Percentiles rank a stretch among this genome's conserved stretches.
Evolutionary conservation across 2,329 filamentous ascomycete genomes (phyloP).

Genomic region (Pyricularia sp.): DNA sequence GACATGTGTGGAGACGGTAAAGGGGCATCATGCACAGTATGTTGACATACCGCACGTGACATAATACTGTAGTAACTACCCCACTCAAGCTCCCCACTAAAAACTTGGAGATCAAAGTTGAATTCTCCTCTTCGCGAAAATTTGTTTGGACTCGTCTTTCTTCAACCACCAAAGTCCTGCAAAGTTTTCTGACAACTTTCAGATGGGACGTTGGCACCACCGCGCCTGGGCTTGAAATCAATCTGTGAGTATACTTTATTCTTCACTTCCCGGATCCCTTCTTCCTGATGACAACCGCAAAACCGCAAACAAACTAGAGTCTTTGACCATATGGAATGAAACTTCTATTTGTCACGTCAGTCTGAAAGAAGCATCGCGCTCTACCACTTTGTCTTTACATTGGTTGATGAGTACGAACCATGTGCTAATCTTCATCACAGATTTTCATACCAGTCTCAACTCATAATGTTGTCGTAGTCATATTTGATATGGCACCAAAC

Average conservation of each 20-base stretch:
- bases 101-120: conserved; percentile 1
- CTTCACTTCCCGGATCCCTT: conserved; percentile 11
- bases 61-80: not conserved
- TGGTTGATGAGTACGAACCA: not conserved
- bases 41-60: not conserved
- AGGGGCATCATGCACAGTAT: not conserved
- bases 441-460: not conserved
- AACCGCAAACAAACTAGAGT: conserved; percentile 98
- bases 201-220: not conserved
- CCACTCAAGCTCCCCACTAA: not conserved
- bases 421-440: not conserved
- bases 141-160: not conserved
- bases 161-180: not conserved
- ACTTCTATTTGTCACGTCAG: conserved; percentile 80
- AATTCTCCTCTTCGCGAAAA: not conserved
- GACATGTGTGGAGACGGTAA: not conserved
- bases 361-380: conserved; percentile 50
- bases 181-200: not conserved
- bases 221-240: conserved; percentile 7
- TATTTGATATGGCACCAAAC: not conserved
- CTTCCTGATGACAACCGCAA: conserved; percentile 69
- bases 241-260: conserved; percentile 17
- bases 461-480: not conserved
- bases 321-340: conserved; percentile 87
- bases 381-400: conserved; percentile 5